Evolutionary conservation across 2,329 filamentous ascomycete species (phyloP).

Genomic region (Phialocephala subalpina): DNA sequence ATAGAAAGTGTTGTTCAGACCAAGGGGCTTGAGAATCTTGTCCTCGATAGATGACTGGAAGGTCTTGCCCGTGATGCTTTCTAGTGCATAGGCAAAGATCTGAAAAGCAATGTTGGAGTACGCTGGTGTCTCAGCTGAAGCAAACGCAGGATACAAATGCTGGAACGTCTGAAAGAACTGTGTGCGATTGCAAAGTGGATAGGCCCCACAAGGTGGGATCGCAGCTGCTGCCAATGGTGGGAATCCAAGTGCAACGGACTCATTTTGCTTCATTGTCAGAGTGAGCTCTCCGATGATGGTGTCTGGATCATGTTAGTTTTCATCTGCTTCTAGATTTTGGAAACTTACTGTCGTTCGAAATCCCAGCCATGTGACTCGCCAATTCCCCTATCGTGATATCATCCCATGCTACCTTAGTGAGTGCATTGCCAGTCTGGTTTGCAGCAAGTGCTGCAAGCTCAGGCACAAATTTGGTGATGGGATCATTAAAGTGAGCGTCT

Average conservation of each 20-base stretch:
- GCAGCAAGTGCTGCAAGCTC: constrained; percentile 46
- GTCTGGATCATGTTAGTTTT: not conserved
- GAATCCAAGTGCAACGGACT: constrained; percentile 9
- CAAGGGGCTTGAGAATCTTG: constrained; percentile 1
- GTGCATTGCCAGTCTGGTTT: constrained; percentile 11
- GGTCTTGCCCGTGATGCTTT: constrained; percentile 46
- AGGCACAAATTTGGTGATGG: constrained; percentile 50
- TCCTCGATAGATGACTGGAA: constrained; percentile 39
- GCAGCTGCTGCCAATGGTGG: not conserved
- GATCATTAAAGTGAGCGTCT: constrained; percentile 47
- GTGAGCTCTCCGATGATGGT: constrained; percentile 7
- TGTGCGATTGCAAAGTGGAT: not conserved
- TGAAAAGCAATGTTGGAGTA: constrained; percentile 49
- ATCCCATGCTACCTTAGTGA: constrained; percentile 22
- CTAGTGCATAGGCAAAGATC: constrained; percentile 48
- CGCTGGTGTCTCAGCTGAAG: constrained; percentile 43
- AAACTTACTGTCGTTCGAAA: constrained; percentile 21
- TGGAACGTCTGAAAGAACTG: constrained; percentile 32
- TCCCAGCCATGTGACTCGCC: constrained; percentile 27
- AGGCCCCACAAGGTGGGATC: constrained; percentile 11
- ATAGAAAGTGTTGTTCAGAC: constrained; percentile 5
- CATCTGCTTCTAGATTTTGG: not conserved
- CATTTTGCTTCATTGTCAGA: constrained; percentile 3
- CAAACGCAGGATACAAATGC: constrained; percentile 43
- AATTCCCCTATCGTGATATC: constrained; percentile 30